Base-by-base conservation (phyloP, 352 stramenopile genomes). In the Phytopythium litorale region DNA sequence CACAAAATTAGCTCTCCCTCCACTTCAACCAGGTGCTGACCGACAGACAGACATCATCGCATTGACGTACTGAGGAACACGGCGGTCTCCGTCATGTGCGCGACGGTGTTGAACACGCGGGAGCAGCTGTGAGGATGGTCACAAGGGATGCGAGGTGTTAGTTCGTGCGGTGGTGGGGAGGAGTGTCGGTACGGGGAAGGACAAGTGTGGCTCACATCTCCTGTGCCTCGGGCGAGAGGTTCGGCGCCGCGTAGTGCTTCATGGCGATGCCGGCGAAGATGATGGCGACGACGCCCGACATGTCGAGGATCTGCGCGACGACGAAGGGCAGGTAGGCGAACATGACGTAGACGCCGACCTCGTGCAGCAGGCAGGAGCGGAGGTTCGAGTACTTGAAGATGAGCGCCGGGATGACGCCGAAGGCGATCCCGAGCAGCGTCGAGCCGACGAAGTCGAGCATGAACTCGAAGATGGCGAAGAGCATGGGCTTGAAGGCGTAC, bases 231-330 rank as follows among this genome's bases (percentile, higher is more conserved):
- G 72, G 64, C 0, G 81, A 84, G 42, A 98, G 66, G 63, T 98
- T 98, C 1, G 88, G 86, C 15, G 78, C 76, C 0, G 87, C 86
- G 65, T 98, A 98, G 58, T 95, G 79, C 71, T 96, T 95, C 72
- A 95, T 94, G 7, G 89, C 76, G 33, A 98, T 94, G 45, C 86
- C 95, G 19, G 89, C 89, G 56, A 98, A 98, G 53, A 98, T 89
- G 68, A 98, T 97, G 0, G 90, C 90, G 15, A 98, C 92, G 65
- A 98, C 97, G 30, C 92, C 92, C 35, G 84, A 94, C 74, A 97
- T 86, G 37, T 90, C 73, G 32, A 94, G 60, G 35, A 91, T 76
- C 64, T 92, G 75, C 15, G 81, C 81, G 13, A 79, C 68, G 30
- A 93, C 70, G 70, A 94, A 95, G 16, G 85, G 78, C 21, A 97